These are phyloP conservation scores for Stagonosporopsis chrysanthemi DNA, from an alignment of 2,329 filamentous ascomycete genomes.

Conservation along the genomic window DNA sequence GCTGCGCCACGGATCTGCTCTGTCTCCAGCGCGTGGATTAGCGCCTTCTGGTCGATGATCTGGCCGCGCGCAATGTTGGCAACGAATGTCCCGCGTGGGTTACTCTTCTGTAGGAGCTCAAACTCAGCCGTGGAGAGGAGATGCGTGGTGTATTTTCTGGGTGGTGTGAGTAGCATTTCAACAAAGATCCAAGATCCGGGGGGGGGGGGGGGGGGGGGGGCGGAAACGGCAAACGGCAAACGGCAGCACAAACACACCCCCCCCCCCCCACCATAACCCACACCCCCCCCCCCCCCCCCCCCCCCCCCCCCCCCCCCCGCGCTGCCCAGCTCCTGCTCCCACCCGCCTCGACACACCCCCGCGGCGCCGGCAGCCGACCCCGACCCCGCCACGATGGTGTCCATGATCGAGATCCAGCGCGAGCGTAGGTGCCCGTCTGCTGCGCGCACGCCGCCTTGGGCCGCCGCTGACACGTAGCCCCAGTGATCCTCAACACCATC, in stretches of 20 bases:
- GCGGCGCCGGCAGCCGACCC: conserved; percentile 31
- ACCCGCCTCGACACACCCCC: conserved; percentile 1
- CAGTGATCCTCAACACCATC: conserved; percentile 77
- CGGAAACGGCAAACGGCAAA: too few species aligned
- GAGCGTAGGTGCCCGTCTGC: conserved; percentile 61
- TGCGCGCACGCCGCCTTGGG: not conserved
- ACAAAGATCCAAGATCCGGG: too few species aligned
- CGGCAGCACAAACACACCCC: too few species aligned
- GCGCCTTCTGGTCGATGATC: conserved; percentile 67
- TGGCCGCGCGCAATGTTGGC: conserved; percentile 75
- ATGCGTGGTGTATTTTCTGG: conserved; percentile 57
- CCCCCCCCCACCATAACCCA: too few species aligned
- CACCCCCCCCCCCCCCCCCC: not conserved
- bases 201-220: too few species aligned
- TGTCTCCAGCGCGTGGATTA: conserved; percentile 68
- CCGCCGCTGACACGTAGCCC: conserved; percentile 24
- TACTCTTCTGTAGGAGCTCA: conserved; percentile 57
- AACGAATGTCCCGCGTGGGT: conserved; percentile 63
- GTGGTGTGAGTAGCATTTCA: not conserved
- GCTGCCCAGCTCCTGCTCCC: not conserved
- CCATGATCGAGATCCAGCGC: conserved; percentile 84
- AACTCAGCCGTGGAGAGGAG: conserved; percentile 65
- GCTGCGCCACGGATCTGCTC: conserved; percentile 70
- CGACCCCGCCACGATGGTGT: conserved; percentile 73
- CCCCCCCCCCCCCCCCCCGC: not conserved